These are phyloP conservation scores for Crithidia mellificae DNA, from an alignment of 208 protist genomes.

Conservation along the genomic window DNA sequence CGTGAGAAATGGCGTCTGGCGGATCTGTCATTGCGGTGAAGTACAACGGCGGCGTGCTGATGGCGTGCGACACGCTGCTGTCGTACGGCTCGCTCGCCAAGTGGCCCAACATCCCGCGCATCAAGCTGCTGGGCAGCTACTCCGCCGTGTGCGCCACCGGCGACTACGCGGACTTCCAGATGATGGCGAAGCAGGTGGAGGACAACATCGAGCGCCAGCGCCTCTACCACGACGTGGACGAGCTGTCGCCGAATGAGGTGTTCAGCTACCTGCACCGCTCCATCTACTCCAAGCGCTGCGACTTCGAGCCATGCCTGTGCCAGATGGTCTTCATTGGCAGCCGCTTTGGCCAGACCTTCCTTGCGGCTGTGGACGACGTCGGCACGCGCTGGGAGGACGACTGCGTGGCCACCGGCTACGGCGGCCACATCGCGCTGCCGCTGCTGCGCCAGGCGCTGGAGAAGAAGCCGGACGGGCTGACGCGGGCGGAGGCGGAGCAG, in stretches of 20 bases:
- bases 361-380: constrained; percentile 94
- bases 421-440: constrained; percentile 94
- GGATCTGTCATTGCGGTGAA: constrained; percentile 97
- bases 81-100: constrained; percentile 97
- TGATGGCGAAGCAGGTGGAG: constrained; percentile 76
- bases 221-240: constrained; percentile 79
- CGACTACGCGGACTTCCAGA: constrained; percentile 97
- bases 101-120: constrained; percentile 92
- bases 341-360: constrained; percentile 86
- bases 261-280: constrained; percentile 93
- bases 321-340: constrained; percentile 93
- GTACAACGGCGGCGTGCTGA: constrained; percentile 96
- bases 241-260: constrained; percentile 84
- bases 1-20: constrained; percentile 94
- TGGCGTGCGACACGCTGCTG: constrained; percentile 96
- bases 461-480: constrained; percentile 68
- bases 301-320: constrained; percentile 97
- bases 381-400: constrained; percentile 94
- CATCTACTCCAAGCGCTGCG: constrained; percentile 94
- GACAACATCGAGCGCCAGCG: constrained; percentile 77
- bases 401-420: constrained; percentile 95
- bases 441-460: constrained; percentile 92
- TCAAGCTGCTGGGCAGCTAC: constrained; percentile 86
- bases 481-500: constrained; percentile 81
- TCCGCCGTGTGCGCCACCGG: constrained; percentile 93